Evolutionary conservation across 2,329 filamentous ascomycete genomes (phyloP), one percentile per base, ranked within the genome.

Genomic region (Phialemoniopsis sp.): DNA sequence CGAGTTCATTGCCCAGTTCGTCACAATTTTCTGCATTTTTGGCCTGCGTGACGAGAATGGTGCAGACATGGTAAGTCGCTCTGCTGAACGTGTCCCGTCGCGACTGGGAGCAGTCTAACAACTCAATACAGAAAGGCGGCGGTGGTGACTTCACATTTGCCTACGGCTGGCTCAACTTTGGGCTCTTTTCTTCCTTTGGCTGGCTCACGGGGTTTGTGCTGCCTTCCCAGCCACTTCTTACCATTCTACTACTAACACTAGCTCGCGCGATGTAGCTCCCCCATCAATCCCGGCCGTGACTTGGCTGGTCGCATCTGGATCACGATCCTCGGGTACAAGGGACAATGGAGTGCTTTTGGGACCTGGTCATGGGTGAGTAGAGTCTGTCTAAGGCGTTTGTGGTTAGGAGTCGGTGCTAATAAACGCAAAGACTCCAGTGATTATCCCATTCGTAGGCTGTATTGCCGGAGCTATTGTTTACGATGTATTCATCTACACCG

Each of bases 171-270:
- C 2, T 87, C 35, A 80, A 88, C 45, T 87, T 87, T 53, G 84
- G 82, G 8, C 78, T 88, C 16, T 83, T 82, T 14, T 79, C 80
- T 26, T 84, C 80, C 54, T 87, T 86, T 51, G 85, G 85, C 7
- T 87, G 81, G 81, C 77, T 88, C 57, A 89, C 84, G 83, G 85
- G n/a, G n/a, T n/a, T n/a, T n/a, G n/a, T n/a, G n/a, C n/a, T n/a
- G n/a, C n/a, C n/a, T n/a, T n/a, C n/a, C n/a, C n/a, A n/a, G n/a
- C n/a, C n/a, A n/a, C n/a, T n/a, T n/a, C n/a, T n/a, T n/a, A n/a
- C n/a, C n/a, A n/a, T n/a, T n/a, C n/a, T n/a, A n/a, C n/a, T n/a
- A n/a, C n/a, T n/a, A n/a, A n/a, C n/a, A n/a, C n/a, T n/a, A n/a
- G n/a, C n/a, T n/a, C n/a, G n/a, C n/a, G n/a, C n/a, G n/a, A n/a